Base-by-base conservation (phyloP, 768 basidiomycete species). In the Tricholomella constricta region DNA sequence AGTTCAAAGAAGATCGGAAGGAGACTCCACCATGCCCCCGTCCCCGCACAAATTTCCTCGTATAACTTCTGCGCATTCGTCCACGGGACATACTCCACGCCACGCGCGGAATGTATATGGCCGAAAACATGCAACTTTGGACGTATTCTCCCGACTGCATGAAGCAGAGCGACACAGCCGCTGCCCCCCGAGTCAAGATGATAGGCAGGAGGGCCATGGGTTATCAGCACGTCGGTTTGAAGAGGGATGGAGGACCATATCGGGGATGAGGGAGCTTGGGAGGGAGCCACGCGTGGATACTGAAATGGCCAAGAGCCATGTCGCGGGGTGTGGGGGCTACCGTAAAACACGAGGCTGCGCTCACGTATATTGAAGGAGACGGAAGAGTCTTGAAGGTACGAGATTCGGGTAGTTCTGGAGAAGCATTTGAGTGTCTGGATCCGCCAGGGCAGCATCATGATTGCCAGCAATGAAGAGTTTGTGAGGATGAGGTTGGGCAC, bases 381-480 rank as follows among this genome's bases (percentile, higher is more conserved):
- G 0, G 68, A 62, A 2, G 65, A 48, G 17, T 78, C 68, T 38
- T 73, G 60, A 47, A 80, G 72, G 48, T 78, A 79, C 0, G 57
- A 69, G 4, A 77, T 31, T 11, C 29, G 29, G 29, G 11, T 6
- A 31, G 29, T 31, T 31, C 58, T 6, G 51, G 36, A 14, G 72
- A 68, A n/a, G n/a, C n/a, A n/a, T n/a, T n/a, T n/a, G 54, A 63
- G 70, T 19, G 55, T 49, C 14, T 45, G 56, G 45, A 14, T 56
- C 57, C 3, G 57, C 55, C 34, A 77, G 67, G 10, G 52, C 46
- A 2, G 26, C n/a, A 44, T 78, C 76, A 60, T 76, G 78, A 52
- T 79, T 78, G 2, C 78, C 78, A 7, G 70, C 78, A 29, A 78
- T 70, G 53, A 75, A 67, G 17, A 78, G 32, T 46, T 78, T 79